Evolutionary conservation across 768 basidiomycete genomes (phyloP), one percentile per base, ranked within the genome.

Genomic region (Calocybe gangraenosa): DNA sequence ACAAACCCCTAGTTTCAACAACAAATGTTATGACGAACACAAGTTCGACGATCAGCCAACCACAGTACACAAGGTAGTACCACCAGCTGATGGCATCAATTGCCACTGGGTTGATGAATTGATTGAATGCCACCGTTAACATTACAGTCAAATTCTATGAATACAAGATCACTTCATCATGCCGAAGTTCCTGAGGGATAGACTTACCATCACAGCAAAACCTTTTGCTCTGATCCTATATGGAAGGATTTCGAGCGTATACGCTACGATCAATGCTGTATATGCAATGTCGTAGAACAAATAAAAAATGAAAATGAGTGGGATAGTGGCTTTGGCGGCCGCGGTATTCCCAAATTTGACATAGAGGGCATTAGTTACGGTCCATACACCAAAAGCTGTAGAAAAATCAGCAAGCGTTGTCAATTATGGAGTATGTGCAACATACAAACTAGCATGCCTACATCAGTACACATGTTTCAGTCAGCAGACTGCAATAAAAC

Each of bases 181-280:
- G 25, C 17, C 38, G 1, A 30, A 30, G 17, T 20, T 30, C 37
- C 3, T 14, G 15, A 22, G 7, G 6, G 9, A 14, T 7, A 36
- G 2, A 15, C 32, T 15, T 47, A 81, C 82, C 82, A 89, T 87
- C 28, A 87, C 58, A 6, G 86, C 81, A 49, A 87, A 83, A 0
- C 88, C 88, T 55, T 82, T 87, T 8, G 89, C 89, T 41, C 91
- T 81, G 47, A 92, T 81, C 47, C 70, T 73, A 64, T 80, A 89
- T 0, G 89, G 90, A 3, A 92, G 63, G 51, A 93, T 91, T 60
- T 93, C 92, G 46, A 92, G 67, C 5, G 76, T 74, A 52, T 80
- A 75, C 4, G 71, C 68, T 14, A 76, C 66, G 19, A 86, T 67
- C 64, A 92, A 75, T 3, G 90, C 87, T 1, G 82, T 83, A 59